A percentile compares a stretch with the other conserved stretches of the same genome.
These are phyloP conservation scores for Hordeum marinum DNA, from an alignment of 176 grass and related monocot genomes.

Conservation along the genomic window DNA sequence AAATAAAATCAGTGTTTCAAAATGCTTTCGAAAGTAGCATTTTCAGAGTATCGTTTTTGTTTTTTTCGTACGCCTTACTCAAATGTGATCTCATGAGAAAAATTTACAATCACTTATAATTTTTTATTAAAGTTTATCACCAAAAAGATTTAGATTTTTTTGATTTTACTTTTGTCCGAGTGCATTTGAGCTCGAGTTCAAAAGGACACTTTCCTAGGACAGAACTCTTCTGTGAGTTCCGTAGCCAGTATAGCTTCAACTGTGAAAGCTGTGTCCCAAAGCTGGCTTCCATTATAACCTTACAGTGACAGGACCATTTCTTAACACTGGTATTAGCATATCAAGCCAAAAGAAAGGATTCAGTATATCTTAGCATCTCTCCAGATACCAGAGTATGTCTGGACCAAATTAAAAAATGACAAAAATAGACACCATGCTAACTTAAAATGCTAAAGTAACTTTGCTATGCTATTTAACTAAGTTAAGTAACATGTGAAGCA, in stretches of 20 bases:
- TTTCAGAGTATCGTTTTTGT: no score
- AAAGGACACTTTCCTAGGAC: no score
- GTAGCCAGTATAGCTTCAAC: constrained; percentile 76
- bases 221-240: constrained; percentile 52
- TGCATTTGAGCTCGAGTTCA: no score
- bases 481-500: background rate
- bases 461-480: background rate
- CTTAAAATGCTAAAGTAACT: constrained; percentile 1
- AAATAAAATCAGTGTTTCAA: no score
- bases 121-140: no score
- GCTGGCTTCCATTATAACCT: constrained; percentile 87
- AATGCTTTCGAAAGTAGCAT: no score
- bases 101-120: no score
- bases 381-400: background rate
- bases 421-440: background rate
- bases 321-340: background rate
- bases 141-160: no score
- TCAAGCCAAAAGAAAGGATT: background rate
- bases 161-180: no score
- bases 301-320: constrained; percentile 12
- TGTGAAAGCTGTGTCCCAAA: constrained; percentile 79
- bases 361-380: background rate
- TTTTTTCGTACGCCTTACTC: no score
- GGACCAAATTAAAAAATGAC: background rate
- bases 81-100: no score